Evolutionary conservation across 306 rosid genomes (phyloP), one percentile per base, ranked within the genome.

Genomic region (Mucuna pruriens): DNA sequence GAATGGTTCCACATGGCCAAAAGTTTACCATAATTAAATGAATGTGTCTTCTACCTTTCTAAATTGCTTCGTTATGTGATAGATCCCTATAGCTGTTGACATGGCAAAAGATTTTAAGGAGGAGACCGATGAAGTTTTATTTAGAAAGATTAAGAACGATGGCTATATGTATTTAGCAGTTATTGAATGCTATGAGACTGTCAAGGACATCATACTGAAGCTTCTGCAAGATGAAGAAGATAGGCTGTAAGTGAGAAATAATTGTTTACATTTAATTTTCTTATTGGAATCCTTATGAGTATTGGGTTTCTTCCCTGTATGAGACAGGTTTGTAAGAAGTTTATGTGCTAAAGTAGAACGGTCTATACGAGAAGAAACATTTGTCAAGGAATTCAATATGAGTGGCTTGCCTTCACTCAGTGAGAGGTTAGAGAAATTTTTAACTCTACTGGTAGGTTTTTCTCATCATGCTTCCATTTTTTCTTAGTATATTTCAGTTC

Each of bases 41-140:
- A 36, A 44, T 5, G 15, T 26, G 77, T 25, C 45, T 55, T 71
- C 49, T 77, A 75, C 48, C 25, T 44, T 77, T 67, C 66, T 19
- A 65, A 68, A 17, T 76, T 76, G 7, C 69, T 85, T 85, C 63
- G 69, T 60, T 85, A 6, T 72, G 82, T 85, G 84, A 85, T 82
- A 93, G 99, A 95, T 95, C 88, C 99, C 99, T 6, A 93, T 95
- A 86, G 99, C 99, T 58, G 82, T 95, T 65, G 98, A 95, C 90
- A 95, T 95, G 98, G 99, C 97, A 36, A 95, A 95, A 84, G 99
- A 93, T 86, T 90, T 86, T 74, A 91, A 90, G 75, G 92, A 91
- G 82, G 88, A 87, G 61, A 87, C 88, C 0, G 99, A 95, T 85
- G 87, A 72, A 31, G 99, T 89, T 4, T 90, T 95, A 48, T 88